Base-by-base conservation (phyloP, 2,329 filamentous ascomycete genomes). In the Penicillium paneum region DNA sequence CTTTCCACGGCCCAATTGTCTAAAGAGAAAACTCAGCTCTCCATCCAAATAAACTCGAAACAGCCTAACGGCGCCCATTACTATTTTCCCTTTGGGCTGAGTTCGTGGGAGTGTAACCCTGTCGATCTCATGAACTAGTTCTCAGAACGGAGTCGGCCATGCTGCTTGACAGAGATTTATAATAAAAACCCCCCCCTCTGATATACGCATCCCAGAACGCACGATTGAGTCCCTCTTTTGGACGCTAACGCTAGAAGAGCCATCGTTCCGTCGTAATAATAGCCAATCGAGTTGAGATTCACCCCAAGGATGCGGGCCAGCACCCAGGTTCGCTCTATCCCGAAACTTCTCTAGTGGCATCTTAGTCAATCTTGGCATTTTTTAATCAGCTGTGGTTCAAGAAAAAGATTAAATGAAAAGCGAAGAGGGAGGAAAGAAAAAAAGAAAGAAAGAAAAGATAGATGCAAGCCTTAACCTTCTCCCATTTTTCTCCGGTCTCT, bases 31-130 rank as follows among this genome's bases (percentile, higher is more conserved):
- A 21, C 36, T 56, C 43, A 46, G 53, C 54, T 60, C 54, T 57
- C 61, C 60, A 13, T 11, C 29, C 13, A 65, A 71, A 71, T 72
- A 67, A 72, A 73, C 68, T 68, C 67, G 71, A 73, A 73, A 74
- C 71, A 70, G 57, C 60, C 71, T 71, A 73, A 73, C 68, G 66
- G 69, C 59, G 59, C 57, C 62, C 58, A 61, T 60, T 61, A 54
- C 19, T 19, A 49, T 31, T 55, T 52, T 44, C 32, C 35, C 39
- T 35, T 21, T 17, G 32, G 21, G 31, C 42, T 56, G 49, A 45
- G 52, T 64, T 63, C 55, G 35, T 58, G 56, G 46, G 47, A 49
- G 54, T 63, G 59, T 53, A 55, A 62, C 57, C 57, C 49, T 56
- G 54, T 51, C 47, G 57, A 57, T 51, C 57, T 17, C 34, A 50